A percentile compares a stretch with the other conserved stretches of the same genome.
Evolutionary conservation across 1,284 basidiomycete genomes (phyloP).

Genomic region (Leccinum pallidistipes): DNA sequence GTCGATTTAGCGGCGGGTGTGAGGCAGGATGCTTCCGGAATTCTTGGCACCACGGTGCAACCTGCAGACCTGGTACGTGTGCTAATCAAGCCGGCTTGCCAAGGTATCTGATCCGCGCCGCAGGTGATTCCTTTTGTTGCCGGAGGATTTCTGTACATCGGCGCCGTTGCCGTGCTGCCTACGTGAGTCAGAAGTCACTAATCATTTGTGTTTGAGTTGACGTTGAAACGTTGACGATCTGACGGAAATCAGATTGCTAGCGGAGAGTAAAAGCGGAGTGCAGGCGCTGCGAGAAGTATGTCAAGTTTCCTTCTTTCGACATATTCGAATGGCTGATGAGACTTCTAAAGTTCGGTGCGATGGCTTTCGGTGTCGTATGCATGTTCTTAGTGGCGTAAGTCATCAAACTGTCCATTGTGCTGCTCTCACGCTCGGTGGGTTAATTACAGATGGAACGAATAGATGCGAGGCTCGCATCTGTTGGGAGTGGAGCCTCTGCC

Average conservation of each 20-base stretch:
- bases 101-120: constrained; percentile 10
- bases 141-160: constrained; percentile 92
- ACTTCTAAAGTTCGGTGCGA: constrained; percentile 72
- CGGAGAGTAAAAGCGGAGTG: constrained; percentile 81
- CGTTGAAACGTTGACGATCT: constrained; percentile 12
- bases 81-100: constrained; percentile 10
- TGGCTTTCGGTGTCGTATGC: constrained; percentile 85
- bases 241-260: constrained; percentile 58
- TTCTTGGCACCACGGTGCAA: constrained; percentile 79
- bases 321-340: constrained; percentile 19
- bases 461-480: constrained; percentile 25
- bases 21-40: constrained; percentile 67
- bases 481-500: constrained; percentile 8
- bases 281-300: constrained; percentile 85
- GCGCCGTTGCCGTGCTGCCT: constrained; percentile 85
- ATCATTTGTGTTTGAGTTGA: neutral
- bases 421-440: constrained; percentile 18
- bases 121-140: constrained; percentile 90
- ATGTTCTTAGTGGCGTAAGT: constrained; percentile 89
- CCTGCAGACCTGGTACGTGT: constrained; percentile 71
- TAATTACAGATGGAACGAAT: constrained; percentile 80
- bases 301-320: constrained; percentile 12
- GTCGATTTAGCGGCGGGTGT: constrained; percentile 68
- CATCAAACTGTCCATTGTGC: constrained; percentile 19
- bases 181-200: constrained; percentile 54